Percentiles rank a stretch among this genome's conserved stretches.
phyloP scores from a whole-genome alignment of 1,284 basidiomycete species.

The Puccinia coronata region DNA sequence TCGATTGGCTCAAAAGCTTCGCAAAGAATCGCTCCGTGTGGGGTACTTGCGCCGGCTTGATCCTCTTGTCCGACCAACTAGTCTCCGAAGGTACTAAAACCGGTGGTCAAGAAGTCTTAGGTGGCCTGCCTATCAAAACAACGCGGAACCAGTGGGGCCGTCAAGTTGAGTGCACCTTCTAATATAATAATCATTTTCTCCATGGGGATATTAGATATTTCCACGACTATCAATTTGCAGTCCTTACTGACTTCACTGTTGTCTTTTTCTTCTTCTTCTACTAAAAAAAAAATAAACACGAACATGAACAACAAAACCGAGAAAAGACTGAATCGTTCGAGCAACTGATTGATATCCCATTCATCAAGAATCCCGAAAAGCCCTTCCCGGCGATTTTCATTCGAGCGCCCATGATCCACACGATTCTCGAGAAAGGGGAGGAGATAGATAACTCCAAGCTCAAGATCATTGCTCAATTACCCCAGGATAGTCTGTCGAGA shows the following conservation, averaged over 20 bases:
- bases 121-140: slow-evolving; percentile 77
- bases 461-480: slow-evolving; percentile 60
- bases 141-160: slow-evolving; percentile 76
- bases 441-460: background rate
- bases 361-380: slow-evolving; percentile 66
- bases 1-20: slow-evolving; percentile 77
- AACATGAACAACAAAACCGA: background rate
- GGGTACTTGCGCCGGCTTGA: slow-evolving; percentile 97
- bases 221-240: background rate
- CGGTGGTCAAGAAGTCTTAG: slow-evolving; percentile 82
- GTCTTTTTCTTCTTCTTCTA: slow-evolving; percentile 24
- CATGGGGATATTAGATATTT: background rate
- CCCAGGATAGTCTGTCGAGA: slow-evolving; percentile 58
- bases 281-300: background rate
- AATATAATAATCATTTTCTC: background rate
- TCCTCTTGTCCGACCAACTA: slow-evolving; percentile 74
- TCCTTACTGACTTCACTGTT: background rate
- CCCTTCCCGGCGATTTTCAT: slow-evolving; percentile 91
- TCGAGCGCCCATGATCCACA: slow-evolving; percentile 73
- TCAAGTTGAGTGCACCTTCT: slow-evolving; percentile 13
- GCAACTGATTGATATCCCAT: slow-evolving; percentile 69
- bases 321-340: slow-evolving; percentile 84
- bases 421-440: slow-evolving; percentile 43
- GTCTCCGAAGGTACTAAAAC: slow-evolving; percentile 71
- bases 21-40: slow-evolving; percentile 73